These are phyloP conservation scores for Alternaria longipes DNA, from an alignment of 2,329 filamentous ascomycete genomes.

Conservation along the genomic window DNA sequence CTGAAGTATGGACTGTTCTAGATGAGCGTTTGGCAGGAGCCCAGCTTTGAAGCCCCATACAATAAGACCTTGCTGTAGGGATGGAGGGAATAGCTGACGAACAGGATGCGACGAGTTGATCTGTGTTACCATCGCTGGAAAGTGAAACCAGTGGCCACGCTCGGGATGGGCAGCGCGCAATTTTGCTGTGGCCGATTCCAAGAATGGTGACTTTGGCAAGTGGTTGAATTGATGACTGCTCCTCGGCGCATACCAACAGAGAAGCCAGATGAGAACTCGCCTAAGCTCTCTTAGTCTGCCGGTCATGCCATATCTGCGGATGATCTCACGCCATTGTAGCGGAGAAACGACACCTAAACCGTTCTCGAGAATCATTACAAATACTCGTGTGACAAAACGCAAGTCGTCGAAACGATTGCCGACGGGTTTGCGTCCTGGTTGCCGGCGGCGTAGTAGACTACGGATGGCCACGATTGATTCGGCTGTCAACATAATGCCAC, in stretches of 20 bases:
- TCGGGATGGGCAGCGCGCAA: constrained; percentile 27
- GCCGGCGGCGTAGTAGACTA: constrained; percentile 52
- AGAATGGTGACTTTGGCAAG: constrained; percentile 35
- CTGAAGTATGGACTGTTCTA: constrained; percentile 38
- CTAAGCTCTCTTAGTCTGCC: constrained; percentile 62
- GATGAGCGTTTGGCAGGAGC: constrained; percentile 32
- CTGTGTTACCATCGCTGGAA: constrained; percentile 19
- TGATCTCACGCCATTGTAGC: constrained; percentile 64
- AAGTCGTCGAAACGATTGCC: constrained; percentile 48
- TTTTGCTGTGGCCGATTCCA: constrained; percentile 29
- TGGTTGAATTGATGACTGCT: constrained; percentile 24
- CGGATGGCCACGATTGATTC: constrained; percentile 56
- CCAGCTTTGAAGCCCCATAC: constrained; percentile 48
- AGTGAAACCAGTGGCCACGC: constrained; percentile 29
- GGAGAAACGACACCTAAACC: constrained; percentile 54
- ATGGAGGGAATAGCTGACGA: constrained; percentile 34
- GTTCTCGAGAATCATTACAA: constrained; percentile 58
- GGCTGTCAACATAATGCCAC: constrained; percentile 53
- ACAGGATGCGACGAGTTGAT: constrained; percentile 35
- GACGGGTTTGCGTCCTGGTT: constrained; percentile 48
- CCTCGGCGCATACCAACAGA: constrained; percentile 50
- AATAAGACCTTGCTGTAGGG: constrained; percentile 42
- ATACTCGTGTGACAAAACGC: constrained; percentile 58
- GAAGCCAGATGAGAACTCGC: constrained; percentile 63
- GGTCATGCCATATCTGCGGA: constrained; percentile 68